Base-by-base conservation (phyloP, 306 rosid species). In the Chamaecrista fasciculata region DNA sequence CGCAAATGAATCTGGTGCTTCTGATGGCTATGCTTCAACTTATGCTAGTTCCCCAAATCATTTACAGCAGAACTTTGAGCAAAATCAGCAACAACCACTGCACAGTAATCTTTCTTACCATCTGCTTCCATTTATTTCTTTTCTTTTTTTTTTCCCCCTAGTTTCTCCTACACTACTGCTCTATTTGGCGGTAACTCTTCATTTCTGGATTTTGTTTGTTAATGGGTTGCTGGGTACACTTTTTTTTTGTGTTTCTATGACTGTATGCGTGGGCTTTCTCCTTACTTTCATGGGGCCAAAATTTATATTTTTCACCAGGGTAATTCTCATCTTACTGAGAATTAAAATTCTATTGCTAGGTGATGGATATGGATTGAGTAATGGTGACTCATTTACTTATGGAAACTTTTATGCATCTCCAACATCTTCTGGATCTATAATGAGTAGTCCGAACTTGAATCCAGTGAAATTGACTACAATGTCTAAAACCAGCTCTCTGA, bases 341-440 rank as follows among this genome's bases (percentile, higher is more conserved):
- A 49, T 75, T 2, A 77, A 59, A 31, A 37, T 75, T 67, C 72
- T 36, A 76, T 85, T 69, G 47, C 63, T 85, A 95, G 99, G 99
- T 75, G 97, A 95, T 81, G 91, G 86, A 69, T 86, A 77, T 64
- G 95, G 92, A 39, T 63, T 81, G 85, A 81, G 70, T 75, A 91
- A 67, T 81, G 78, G 73, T 28, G 97, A 91, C 59, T 72, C 92
- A 26, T 87, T 82, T 85, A 82, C 80, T 49, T 79, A 92, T 66
- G 96, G 94, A 72, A 87, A 82, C 79, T 83, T 82, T 43, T 87
- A 84, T 81, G 76, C 86, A 21, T 65, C 91, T 67, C 78, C 75
- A 8, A 53, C 92, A 48, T 81, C 97, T 52, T 86, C 79, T 73
- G 99, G 99, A 51, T 74, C 96, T 68, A 59, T 84, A 90, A 76